A percentile compares a stretch with the other conserved stretches of the same genome.
Evolutionary conservation across 2,329 filamentous ascomycete genomes (phyloP).

Genomic region (Claviceps digitariae): DNA sequence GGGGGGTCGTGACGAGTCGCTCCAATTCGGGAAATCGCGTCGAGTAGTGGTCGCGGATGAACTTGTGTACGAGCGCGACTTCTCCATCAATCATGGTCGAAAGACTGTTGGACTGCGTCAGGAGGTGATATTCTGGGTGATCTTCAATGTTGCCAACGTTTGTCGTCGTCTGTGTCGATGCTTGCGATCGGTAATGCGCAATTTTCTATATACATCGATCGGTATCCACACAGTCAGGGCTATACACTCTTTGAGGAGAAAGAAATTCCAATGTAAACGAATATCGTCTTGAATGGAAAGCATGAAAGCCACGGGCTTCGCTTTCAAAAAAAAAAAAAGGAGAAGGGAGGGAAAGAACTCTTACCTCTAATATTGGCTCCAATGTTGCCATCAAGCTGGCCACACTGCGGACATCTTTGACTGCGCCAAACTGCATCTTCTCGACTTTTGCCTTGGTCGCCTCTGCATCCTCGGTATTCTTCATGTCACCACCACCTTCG

Average conservation of each 20-base stretch:
- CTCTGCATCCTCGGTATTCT: slow-evolving; percentile 48
- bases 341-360: slow-evolving; percentile 21
- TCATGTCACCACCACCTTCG: slow-evolving; percentile 40
- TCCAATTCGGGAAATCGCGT: slow-evolving; percentile 88
- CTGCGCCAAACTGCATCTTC: slow-evolving; percentile 61
- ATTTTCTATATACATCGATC: slow-evolving; percentile 54
- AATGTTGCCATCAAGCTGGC: slow-evolving; percentile 70
- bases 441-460: slow-evolving; percentile 67
- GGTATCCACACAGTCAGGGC: slow-evolving; percentile 51
- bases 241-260: slow-evolving; percentile 41
- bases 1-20: slow-evolving; percentile 72
- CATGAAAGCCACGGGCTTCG: slow-evolving; percentile 8
- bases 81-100: slow-evolving; percentile 91
- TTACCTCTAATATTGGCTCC: slow-evolving; percentile 70
- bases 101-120: slow-evolving; percentile 78
- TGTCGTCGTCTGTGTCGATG: slow-evolving; percentile 47
- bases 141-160: slow-evolving; percentile 77
- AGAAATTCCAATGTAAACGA: slow-evolving; percentile 44
- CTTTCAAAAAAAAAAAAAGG: slow-evolving; percentile 8
- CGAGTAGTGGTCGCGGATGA: slow-evolving; percentile 91
- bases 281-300: slow-evolving; percentile 13
- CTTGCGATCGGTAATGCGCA: slow-evolving; percentile 56
- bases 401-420: slow-evolving; percentile 69
- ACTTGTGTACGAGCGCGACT: slow-evolving; percentile 88
- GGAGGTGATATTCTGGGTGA: slow-evolving; percentile 77